Percentiles rank a stretch among this genome's conserved stretches.
Evolutionary conservation across 495 filamentous ascomycete genomes (phyloP).

Genomic region (Staphylotrichum longicolle): DNA sequence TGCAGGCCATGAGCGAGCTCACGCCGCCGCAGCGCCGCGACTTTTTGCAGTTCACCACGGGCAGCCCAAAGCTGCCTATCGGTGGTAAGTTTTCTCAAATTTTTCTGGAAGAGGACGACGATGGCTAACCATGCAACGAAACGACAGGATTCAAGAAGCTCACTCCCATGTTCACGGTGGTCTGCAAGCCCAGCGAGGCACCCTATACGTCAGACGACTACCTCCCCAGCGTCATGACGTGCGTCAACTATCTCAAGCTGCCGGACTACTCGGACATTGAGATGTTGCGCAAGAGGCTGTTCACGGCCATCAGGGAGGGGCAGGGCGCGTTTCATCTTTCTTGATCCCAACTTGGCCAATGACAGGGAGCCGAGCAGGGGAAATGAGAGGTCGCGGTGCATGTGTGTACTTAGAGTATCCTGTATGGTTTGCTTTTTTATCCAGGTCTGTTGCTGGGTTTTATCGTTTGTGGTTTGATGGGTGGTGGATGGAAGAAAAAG

Average conservation of each 20-base stretch:
- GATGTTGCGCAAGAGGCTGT: conserved; percentile 70
- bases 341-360: conserved; percentile 36
- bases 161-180: conserved; percentile 97
- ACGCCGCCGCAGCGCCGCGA: conserved; percentile 73
- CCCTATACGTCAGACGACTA: conserved; percentile 96
- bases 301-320: conserved; percentile 90
- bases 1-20: conserved; percentile 94
- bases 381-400: neutral
- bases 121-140: conserved; percentile 11
- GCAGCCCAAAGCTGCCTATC: conserved; percentile 97
- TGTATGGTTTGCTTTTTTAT: neutral
- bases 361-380: too few species aligned
- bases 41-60: conserved; percentile 97
- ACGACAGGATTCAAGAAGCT: conserved; percentile 86
- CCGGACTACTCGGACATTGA: conserved; percentile 88
- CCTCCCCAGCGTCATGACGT: conserved; percentile 98
- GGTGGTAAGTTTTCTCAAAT: conserved; percentile 65
- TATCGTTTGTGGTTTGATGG: too few species aligned
- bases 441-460: too few species aligned
- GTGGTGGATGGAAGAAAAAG: too few species aligned
- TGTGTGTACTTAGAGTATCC: neutral
- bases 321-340: conserved; percentile 98
- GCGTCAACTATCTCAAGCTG: conserved; percentile 98
- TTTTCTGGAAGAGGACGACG: neutral
- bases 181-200: conserved; percentile 95